Conservation (phyloP, 2,329 filamentous ascomycete genomes). For the Fusarium sp. region DNA sequence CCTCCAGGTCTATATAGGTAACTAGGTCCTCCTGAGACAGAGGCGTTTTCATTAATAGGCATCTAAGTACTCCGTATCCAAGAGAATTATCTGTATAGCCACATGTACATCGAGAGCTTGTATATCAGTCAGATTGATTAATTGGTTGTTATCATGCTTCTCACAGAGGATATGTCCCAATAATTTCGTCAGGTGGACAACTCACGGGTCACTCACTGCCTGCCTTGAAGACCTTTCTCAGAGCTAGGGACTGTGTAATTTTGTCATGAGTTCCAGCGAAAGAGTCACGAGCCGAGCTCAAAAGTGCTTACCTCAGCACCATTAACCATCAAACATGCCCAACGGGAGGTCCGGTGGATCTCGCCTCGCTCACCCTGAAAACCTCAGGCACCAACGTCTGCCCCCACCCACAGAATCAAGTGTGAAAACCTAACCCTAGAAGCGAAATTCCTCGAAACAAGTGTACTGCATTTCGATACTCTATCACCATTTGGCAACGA, state of each 20-base stretch:
- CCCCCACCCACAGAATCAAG: constrained; percentile 46
- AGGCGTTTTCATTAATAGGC: constrained; percentile 8
- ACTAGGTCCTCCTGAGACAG: constrained; percentile 8
- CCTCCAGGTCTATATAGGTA: background rate
- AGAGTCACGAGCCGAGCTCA: constrained; percentile 8
- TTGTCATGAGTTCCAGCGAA: constrained; percentile 22
- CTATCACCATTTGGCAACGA: constrained; percentile 47
- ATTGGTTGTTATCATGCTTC: background rate
- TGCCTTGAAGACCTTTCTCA: background rate
- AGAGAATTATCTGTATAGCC: background rate
- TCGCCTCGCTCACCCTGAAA: background rate
- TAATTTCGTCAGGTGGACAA: background rate
- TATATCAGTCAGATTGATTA: background rate
- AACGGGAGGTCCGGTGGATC: background rate
- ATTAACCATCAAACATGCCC: background rate
- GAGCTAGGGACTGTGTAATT: constrained; percentile 11
- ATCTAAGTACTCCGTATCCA: background rate
- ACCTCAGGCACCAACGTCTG: constrained; percentile 29
- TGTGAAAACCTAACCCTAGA: constrained; percentile 53
- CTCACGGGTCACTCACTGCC: background rate
- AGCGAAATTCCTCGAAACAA: constrained; percentile 18
- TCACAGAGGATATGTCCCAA: background rate
- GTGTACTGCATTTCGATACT: constrained; percentile 31
- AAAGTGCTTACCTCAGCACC: constrained; percentile 17
- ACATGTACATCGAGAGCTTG: background rate